Conservation (phyloP, 257 asterid genomes). For the Solanum sitiens region DNA sequence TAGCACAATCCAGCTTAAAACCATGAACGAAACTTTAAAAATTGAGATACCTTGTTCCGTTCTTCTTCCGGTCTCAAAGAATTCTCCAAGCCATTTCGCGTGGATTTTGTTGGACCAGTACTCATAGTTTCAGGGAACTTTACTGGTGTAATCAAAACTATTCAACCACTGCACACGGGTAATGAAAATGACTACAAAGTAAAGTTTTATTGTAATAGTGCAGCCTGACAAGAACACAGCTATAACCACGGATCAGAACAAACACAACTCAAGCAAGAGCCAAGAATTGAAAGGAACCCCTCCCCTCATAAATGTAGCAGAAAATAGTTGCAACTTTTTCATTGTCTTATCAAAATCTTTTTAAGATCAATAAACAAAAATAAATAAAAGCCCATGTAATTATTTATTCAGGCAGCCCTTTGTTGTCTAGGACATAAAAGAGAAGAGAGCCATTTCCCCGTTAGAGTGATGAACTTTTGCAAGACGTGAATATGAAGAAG, state of each 20-base stretch:
- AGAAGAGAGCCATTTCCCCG: neutral
- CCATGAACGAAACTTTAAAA: neutral
- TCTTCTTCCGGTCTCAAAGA: conserved; percentile 29
- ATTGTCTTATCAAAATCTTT: neutral
- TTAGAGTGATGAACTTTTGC: neutral
- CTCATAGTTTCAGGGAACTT: conserved; percentile 27
- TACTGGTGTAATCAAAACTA: neutral
- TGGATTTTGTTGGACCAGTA: conserved; percentile 12
- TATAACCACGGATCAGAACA: neutral
- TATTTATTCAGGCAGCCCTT: neutral
- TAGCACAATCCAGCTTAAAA: neutral
- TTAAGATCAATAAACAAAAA: neutral
- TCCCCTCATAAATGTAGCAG: neutral
- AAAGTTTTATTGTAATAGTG: neutral
- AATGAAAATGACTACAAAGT: neutral
- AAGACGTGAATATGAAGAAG: neutral
- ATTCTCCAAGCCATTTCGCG: conserved; percentile 30
- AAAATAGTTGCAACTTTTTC: neutral
- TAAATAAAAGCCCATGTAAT: neutral
- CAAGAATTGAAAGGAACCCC: neutral
- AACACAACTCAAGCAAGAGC: neutral
- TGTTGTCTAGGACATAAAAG: neutral
- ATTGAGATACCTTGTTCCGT: conserved; percentile 46
- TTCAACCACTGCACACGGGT: neutral
- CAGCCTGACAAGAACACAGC: neutral